phyloP scores from a whole-genome alignment of 495 filamentous ascomycete species.

The Penicilliopsis zonata region DNA sequence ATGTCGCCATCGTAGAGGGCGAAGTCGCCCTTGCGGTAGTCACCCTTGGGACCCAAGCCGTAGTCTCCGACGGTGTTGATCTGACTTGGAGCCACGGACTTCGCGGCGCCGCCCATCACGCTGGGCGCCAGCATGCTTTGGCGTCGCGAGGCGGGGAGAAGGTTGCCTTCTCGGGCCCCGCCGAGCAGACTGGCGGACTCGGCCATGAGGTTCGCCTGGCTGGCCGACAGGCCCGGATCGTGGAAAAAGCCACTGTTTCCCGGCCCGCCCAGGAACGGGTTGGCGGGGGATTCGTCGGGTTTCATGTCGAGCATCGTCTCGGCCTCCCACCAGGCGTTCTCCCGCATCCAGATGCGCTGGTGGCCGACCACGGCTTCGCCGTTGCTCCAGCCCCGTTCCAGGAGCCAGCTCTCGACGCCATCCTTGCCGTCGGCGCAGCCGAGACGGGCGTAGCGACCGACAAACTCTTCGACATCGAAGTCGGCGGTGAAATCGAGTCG shows the following conservation, averaged over 20 bases:
- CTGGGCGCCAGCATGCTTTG: constrained; percentile 51
- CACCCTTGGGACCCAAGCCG: constrained; percentile 76
- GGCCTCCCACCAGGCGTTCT: constrained; percentile 93
- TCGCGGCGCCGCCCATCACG: constrained; percentile 37
- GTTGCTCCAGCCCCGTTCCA: constrained; percentile 96
- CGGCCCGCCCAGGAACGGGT: constrained; percentile 21
- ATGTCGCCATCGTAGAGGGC: constrained; percentile 51
- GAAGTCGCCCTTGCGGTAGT: constrained; percentile 57
- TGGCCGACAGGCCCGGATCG: constrained; percentile 16
- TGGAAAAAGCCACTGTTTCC: constrained; percentile 16
- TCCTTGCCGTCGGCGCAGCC: constrained; percentile 86
- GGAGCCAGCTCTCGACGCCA: constrained; percentile 89
- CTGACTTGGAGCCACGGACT: constrained; percentile 66
- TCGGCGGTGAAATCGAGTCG: constrained; percentile 94
- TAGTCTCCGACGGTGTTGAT: constrained; percentile 60
- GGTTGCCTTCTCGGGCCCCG: constrained; percentile 61
- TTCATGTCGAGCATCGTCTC: constrained; percentile 94
- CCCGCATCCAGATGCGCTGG: constrained; percentile 90
- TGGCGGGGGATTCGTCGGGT: constrained; percentile 32
- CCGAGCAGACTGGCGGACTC: constrained; percentile 50
- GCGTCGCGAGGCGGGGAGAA: constrained; percentile 44
- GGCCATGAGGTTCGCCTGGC: constrained; percentile 29
- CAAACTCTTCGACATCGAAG: constrained; percentile 90
- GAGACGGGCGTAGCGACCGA: constrained; percentile 62
- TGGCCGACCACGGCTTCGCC: constrained; percentile 86